These are phyloP conservation scores for Boletus rex-veris DNA, from an alignment of 768 basidiomycete genomes.

Conservation along the genomic window DNA sequence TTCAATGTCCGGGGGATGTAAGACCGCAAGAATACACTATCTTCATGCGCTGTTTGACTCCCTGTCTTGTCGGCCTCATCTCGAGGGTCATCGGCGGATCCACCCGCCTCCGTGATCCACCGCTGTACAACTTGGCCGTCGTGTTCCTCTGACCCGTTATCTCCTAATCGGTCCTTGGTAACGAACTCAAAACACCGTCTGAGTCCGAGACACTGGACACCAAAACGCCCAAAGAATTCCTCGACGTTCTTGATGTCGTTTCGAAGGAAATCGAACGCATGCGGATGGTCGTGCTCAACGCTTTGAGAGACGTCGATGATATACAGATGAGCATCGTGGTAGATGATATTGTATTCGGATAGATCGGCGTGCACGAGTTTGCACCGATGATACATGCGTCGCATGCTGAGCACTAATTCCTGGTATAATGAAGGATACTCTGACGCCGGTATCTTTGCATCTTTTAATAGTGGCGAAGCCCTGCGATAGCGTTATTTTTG, in stretches of 20 bases:
- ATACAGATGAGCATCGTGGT: slow-evolving; percentile 74
- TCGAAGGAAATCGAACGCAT: slow-evolving; percentile 94
- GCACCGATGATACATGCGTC: slow-evolving; percentile 86
- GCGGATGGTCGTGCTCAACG: slow-evolving; percentile 96
- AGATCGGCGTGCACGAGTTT: slow-evolving; percentile 96
- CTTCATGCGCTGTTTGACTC: slow-evolving; percentile 56
- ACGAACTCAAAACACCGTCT: slow-evolving; percentile 87
- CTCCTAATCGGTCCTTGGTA: slow-evolving; percentile 50
- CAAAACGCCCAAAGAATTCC: slow-evolving; percentile 81
- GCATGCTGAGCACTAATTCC: slow-evolving; percentile 75
- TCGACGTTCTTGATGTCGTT: slow-evolving; percentile 90
- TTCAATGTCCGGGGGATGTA: slow-evolving; percentile 92
- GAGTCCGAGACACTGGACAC: slow-evolving; percentile 74
- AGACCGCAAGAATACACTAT: slow-evolving; percentile 82
- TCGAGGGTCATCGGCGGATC: slow-evolving; percentile 15
- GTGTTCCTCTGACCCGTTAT: slow-evolving; percentile 27
- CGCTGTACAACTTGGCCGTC: slow-evolving; percentile 35
- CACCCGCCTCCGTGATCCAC: slow-evolving; percentile 45
- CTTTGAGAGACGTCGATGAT: slow-evolving; percentile 99
- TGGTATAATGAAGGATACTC: slow-evolving; percentile 62
- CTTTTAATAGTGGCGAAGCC: slow-evolving; percentile 92
- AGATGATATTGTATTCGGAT: slow-evolving; percentile 97
- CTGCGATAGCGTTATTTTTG: slow-evolving; percentile 36
- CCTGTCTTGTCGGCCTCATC: slow-evolving; percentile 10
- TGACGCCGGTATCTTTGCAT: slow-evolving; percentile 59